Base-by-base conservation (phyloP, 1,284 basidiomycete species). In the Boletus smithii region DNA sequence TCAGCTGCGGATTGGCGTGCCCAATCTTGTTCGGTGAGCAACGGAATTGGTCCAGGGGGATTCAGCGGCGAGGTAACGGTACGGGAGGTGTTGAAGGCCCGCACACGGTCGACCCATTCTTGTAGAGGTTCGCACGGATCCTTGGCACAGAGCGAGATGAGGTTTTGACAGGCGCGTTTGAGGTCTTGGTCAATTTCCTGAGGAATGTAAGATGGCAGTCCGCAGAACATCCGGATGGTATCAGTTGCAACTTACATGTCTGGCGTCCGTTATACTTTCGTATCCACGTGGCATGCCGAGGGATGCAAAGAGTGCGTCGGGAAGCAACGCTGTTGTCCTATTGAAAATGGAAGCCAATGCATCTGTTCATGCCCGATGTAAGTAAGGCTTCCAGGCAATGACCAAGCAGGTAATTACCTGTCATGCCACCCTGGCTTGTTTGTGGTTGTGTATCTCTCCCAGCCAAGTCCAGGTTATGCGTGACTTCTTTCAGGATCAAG, bases 401-500 rank as follows among this genome's bases (percentile, higher is more conserved):
- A 16, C 10, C 35, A 31, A 20, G 34, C 2, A 24, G 34, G 18
- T 30, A 9, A 68, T 44, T 54, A 81, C 81, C 81, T 44, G 80
- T 77, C 24, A 84, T 71, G 18, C 77, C 76, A 27, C 71, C 71
- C 46, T 73, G 67, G 44, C 73, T 70, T 26, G 68, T 55, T 31
- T 60, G 56, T 32, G 57, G 62, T 58, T 66, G 50, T 5, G 63
- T 61, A 44, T 75, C 71, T 46, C 68, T 70, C 44, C 75, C 68
- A 24, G 72, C 79, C 31, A 90, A 68, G 53, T 92, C 89, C 44
- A 95, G 70, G 50, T 81, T 85, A 30, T 82, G 76, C 5, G 85
- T 78, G 62, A 95, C 84, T 69, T 97, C 93, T 66, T 95, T 97
- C 52, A 97, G 66, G 32, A 95, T 87, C 43, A 97, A 70, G n/a